Conservation (phyloP, 208 protist species). For the Trypanosoma melophagium region DNA sequence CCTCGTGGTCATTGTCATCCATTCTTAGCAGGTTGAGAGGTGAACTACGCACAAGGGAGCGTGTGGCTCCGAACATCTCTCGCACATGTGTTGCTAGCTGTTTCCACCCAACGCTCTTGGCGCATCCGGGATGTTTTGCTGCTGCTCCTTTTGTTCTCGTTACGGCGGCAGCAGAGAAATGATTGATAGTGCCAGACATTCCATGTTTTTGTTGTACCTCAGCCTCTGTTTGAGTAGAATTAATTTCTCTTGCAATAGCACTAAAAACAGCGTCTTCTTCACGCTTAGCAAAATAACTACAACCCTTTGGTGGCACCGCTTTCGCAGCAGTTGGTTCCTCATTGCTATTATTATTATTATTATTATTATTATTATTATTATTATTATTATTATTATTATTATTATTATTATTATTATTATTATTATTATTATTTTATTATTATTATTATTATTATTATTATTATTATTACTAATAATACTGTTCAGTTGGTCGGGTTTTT, state of each 20-base stretch:
- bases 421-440: no score
- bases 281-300: no score
- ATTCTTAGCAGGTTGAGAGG: slow-evolving; percentile 7
- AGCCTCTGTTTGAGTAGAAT: no score
- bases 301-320: not conserved
- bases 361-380: not conserved
- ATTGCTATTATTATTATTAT: not conserved
- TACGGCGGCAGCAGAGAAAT: no score
- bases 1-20: slow-evolving; percentile 14
- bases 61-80: slow-evolving; percentile 63
- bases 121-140: no score
- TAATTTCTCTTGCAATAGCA: no score
- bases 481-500: not conserved
- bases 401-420: no score
- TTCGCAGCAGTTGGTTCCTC: not conserved
- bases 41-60: slow-evolving; percentile 50
- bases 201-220: no score
- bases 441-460: not conserved
- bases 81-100: slow-evolving; percentile 48
- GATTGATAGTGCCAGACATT: no score
- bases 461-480: no score
- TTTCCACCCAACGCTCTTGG: not conserved
- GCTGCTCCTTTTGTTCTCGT: no score
- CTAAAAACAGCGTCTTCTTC: no score
- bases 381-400: not conserved